Conservation (phyloP, 257 asterid species). For the Buddleja alternifolia region DNA sequence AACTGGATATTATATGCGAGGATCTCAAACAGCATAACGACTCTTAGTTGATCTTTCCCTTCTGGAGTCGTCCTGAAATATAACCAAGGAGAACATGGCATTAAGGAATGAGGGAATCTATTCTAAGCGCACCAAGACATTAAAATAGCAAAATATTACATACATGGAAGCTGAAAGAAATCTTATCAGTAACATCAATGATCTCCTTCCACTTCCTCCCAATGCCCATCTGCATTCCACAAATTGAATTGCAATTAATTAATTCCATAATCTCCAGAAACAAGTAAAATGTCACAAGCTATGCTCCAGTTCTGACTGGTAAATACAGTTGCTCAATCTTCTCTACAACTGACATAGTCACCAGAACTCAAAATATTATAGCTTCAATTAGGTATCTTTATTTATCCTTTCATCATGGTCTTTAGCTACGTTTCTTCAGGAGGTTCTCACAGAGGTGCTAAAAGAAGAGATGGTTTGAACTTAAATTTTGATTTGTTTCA, state of each 20-base stretch:
- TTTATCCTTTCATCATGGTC: neutral
- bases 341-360: neutral
- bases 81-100: neutral
- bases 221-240: conserved; percentile 70
- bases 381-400: neutral
- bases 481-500: neutral
- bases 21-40: too few relatives aligned
- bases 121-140: neutral
- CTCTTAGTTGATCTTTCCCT: too few relatives aligned
- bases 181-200: conserved; percentile 67
- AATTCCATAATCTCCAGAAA: neutral
- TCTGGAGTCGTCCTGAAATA: conserved; percentile 76
- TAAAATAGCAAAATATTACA: conserved; percentile 14
- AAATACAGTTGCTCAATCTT: neutral
- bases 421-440: too few relatives aligned
- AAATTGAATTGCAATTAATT: neutral
- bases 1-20: too few relatives aligned
- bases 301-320: neutral
- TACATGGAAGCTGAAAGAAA: conserved; percentile 74
- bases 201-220: conserved; percentile 96
- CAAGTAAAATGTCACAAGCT: neutral
- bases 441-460: neutral
- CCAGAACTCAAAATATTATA: neutral
- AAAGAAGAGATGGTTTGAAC: neutral
- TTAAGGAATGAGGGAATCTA: conserved; percentile 29